Percentiles rank a stretch among this genome's conserved stretches.
These are phyloP conservation scores for Podila epigama DNA, from an alignment of 192 early-diverging fungal species.

Conservation along the genomic window DNA sequence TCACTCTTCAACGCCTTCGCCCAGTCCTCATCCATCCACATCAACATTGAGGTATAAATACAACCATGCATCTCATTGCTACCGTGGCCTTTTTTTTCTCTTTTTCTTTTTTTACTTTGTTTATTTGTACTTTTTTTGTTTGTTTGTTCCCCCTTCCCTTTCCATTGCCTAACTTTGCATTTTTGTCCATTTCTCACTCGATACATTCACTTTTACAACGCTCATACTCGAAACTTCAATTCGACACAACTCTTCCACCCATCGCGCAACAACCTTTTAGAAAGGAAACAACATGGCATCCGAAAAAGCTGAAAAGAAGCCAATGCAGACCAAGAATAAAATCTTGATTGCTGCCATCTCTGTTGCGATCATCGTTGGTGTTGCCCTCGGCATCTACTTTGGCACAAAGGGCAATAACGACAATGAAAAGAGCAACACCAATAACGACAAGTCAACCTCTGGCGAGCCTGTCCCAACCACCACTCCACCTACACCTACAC, in stretches of 20 bases:
- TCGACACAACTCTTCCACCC: no score
- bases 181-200: neutral
- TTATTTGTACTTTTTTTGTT: neutral
- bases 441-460: neutral
- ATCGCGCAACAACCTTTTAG: no score
- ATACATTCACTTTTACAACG: neutral
- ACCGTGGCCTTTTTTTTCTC: no score
- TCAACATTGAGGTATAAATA: neutral
- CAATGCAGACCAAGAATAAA: conserved; percentile 52
- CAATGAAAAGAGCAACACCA: conserved; percentile 7
- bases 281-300: conserved; percentile 12
- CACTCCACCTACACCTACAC: conserved; percentile 2
- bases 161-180: neutral
- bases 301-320: conserved; percentile 30
- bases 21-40: neutral
- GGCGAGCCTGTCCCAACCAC: neutral
- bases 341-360: conserved; percentile 42
- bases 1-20: neutral
- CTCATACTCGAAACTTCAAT: neutral
- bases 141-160: no score
- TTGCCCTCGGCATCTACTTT: conserved; percentile 41
- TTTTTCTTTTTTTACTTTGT: neutral
- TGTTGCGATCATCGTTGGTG: conserved; percentile 19
- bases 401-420: conserved; percentile 15
- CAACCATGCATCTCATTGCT: neutral